phyloP scores from a whole-genome alignment of 116 monocot genomes.

The Zostera marina region DNA sequence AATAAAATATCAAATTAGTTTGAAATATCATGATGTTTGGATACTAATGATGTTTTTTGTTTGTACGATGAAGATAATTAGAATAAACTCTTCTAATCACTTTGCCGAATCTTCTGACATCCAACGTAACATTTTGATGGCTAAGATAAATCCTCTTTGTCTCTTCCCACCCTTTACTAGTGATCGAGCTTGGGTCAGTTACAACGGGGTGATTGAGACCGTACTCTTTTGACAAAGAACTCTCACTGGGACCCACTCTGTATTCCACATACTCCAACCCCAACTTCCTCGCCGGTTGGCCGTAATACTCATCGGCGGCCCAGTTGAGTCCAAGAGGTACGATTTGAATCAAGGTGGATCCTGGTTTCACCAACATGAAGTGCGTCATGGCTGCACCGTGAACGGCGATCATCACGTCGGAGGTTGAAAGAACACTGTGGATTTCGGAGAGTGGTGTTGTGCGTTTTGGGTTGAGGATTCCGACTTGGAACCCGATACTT shows the following conservation, averaged over 20 bases:
- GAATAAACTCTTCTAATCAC: constrained; percentile 13
- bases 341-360: constrained; percentile 32
- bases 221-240: constrained; percentile 29
- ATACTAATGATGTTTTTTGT: too few relatives aligned
- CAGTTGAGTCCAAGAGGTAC: constrained; percentile 51
- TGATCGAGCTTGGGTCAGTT: constrained; percentile 16
- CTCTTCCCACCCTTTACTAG: constrained; percentile 58
- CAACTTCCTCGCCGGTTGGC: constrained; percentile 30
- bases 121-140: constrained; percentile 42
- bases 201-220: constrained; percentile 22
- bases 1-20: too few relatives aligned
- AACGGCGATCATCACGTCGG: constrained; percentile 66
- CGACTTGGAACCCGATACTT: constrained; percentile 32
- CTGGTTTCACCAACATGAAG: constrained; percentile 41
- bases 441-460: constrained; percentile 37
- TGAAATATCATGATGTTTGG: too few relatives aligned
- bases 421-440: constrained; percentile 18
- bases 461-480: constrained; percentile 33
- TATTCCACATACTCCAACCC: constrained; percentile 38
- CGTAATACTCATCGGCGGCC: constrained; percentile 48
- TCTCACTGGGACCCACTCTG: constrained; percentile 31
- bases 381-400: constrained; percentile 61
- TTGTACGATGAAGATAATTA: too few relatives aligned
- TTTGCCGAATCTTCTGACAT: constrained; percentile 26
- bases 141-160: constrained; percentile 70